Evolutionary conservation across 768 basidiomycete species (phyloP).

Genomic region (Boletus tylopilopsis): DNA sequence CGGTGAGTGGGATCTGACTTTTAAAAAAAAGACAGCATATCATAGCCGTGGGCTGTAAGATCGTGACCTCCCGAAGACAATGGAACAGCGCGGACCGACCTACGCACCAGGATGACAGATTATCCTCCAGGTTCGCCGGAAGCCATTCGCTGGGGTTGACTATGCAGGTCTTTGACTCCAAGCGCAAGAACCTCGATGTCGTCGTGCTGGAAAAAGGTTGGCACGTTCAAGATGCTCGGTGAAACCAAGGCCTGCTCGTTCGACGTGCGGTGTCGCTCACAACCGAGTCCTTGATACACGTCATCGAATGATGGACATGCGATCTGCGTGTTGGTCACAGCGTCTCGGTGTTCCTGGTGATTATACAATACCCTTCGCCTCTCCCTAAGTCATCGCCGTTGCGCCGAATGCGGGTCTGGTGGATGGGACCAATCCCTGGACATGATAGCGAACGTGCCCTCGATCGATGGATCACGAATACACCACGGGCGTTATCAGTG

Average conservation of each 20-base stretch:
- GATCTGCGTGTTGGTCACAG: neutral
- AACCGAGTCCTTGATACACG: neutral
- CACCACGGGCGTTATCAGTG: no score
- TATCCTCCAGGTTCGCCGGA: neutral
- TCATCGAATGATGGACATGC: neutral
- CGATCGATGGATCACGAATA: no score
- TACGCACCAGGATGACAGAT: neutral
- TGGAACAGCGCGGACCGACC: neutral
- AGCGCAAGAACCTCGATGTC: constrained; percentile 25
- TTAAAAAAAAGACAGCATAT: no score
- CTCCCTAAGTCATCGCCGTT: constrained; percentile 19
- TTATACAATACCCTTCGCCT: neutral
- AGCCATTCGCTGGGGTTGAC: constrained; percentile 23
- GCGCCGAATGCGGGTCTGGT: constrained; percentile 24
- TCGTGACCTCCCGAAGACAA: neutral
- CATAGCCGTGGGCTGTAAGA: no score
- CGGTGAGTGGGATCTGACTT: no score
- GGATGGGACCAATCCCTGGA: no score
- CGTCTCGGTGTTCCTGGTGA: neutral
- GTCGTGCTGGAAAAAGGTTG: constrained; percentile 25
- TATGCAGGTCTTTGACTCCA: constrained; percentile 30
- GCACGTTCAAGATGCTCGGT: constrained; percentile 16
- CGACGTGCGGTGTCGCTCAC: neutral
- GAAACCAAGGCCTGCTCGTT: no score
- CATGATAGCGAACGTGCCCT: no score